Base-by-base conservation (phyloP, 2,329 filamentous ascomycete species). In the Aspergillus sp. region DNA sequence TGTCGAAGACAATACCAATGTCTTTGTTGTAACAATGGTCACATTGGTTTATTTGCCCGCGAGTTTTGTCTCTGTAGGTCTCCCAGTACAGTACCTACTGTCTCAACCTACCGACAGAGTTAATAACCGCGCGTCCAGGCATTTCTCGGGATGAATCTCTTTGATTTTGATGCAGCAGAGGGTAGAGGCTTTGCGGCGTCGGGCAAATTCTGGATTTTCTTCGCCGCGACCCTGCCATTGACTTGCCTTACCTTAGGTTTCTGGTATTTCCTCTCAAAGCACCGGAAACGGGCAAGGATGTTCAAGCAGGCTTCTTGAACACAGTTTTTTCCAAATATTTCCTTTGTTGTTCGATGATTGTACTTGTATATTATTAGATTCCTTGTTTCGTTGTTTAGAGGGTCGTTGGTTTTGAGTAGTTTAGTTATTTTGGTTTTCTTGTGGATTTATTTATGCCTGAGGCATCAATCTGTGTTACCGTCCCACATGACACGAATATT, bases 51-150 rank as follows among this genome's bases (percentile, higher is more conserved):
- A 70, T 53, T 54, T 71, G 6, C 73, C 74, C 3, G 68, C 71
- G 11, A 75, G 73, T 9, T 75, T 75, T 55, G 69, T 75, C 1
- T 71, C 71, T 6, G 72, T 75, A 57, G 62, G 68, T 65, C 40
- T 19, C 14, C 9, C 11, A 4, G 9, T 6, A 21, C 6, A 47
- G 5, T 33, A 21, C 14, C 15, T 6, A 11, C 27, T 31, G 27
- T 11, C 27, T 31, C 27, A 31, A 31, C 27, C 3, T 1, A 31
- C 9, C 27, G 27, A 11, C 9, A 31, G 27, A 9, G 27, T 11
- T 31, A 31, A 31, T 11, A 31, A 31, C 9, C 27, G 27, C 27
- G 27, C 27, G 27, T 21, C 47, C 9, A 66, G 66, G 56, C 65
- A 2, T 41, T 66, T 3, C 58, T 67, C 1, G 66, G 66, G 12